phyloP scores from a whole-genome alignment of 495 filamentous ascomycete species.

The Staphylotrichum longicolle region DNA sequence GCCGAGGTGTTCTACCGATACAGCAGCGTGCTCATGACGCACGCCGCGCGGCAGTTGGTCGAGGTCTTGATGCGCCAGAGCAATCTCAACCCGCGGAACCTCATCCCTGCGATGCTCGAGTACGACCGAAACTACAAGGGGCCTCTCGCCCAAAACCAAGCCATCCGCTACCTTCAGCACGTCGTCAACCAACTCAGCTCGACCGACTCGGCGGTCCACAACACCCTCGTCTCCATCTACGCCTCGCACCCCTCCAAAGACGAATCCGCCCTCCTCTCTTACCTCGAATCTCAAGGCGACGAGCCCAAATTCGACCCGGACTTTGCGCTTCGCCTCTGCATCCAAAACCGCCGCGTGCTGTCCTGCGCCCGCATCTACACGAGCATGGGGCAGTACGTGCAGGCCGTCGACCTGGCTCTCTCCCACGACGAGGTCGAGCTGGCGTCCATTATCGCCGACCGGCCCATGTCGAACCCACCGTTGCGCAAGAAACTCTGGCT shows the following conservation, averaged over 20 bases:
- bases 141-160: constrained; percentile 75
- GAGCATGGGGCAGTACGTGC: constrained; percentile 86
- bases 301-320: constrained; percentile 87
- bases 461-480: constrained; percentile 70
- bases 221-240: constrained; percentile 94
- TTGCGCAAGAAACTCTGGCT: constrained; percentile 94
- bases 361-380: constrained; percentile 96
- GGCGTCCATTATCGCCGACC: constrained; percentile 84
- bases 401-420: constrained; percentile 88
- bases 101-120: constrained; percentile 89
- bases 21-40: constrained; percentile 91
- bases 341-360: constrained; percentile 86
- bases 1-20: constrained; percentile 94
- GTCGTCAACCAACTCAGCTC: constrained; percentile 85
- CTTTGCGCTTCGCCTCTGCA: constrained; percentile 93
- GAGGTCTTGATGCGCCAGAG: constrained; percentile 92
- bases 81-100: constrained; percentile 79
- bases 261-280: constrained; percentile 79
- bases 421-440: constrained; percentile 86
- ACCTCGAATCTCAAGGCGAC: constrained; percentile 72
- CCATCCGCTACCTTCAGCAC: constrained; percentile 88
- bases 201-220: constrained; percentile 88
- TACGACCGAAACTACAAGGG: constrained; percentile 77
- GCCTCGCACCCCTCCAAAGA: constrained; percentile 79
- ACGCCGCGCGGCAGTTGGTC: constrained; percentile 77